phyloP scores from a whole-genome alignment of 2,329 filamentous ascomycete species.

The Fusarium penzigii region DNA sequence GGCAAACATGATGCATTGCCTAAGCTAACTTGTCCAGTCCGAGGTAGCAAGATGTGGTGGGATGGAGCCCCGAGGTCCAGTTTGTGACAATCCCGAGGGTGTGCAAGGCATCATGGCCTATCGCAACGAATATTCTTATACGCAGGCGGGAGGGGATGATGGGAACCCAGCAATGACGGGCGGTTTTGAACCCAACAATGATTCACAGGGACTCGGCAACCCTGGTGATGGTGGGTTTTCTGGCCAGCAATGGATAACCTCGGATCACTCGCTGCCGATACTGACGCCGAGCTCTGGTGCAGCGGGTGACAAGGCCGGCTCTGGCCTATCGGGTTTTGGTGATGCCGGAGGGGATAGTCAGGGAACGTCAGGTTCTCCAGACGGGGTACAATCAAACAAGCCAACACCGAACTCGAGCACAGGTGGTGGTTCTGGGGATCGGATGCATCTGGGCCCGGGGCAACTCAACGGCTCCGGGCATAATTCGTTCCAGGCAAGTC shows the following conservation, averaged over 20 bases:
- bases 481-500: slow-evolving; percentile 54
- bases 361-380: slow-evolving; percentile 51
- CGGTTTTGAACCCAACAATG: slow-evolving; percentile 38
- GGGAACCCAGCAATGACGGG: slow-evolving; percentile 42
- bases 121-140: slow-evolving; percentile 45
- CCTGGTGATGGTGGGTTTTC: slow-evolving; percentile 30
- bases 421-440: slow-evolving; percentile 29
- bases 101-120: slow-evolving; percentile 46
- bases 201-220: slow-evolving; percentile 23
- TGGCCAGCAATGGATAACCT: slow-evolving; percentile 39
- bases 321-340: slow-evolving; percentile 40
- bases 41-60: slow-evolving; percentile 18
- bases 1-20: neutral
- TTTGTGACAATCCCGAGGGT: slow-evolving; percentile 38
- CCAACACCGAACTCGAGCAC: slow-evolving; percentile 61
- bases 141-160: slow-evolving; percentile 42
- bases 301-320: slow-evolving; percentile 37
- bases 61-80: slow-evolving; percentile 17
- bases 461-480: slow-evolving; percentile 40
- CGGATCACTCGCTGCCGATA: slow-evolving; percentile 41
- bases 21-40: slow-evolving; percentile 32
- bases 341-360: slow-evolving; percentile 47
- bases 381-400: slow-evolving; percentile 52
- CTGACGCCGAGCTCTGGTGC: slow-evolving; percentile 37
- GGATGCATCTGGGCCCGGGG: slow-evolving; percentile 30